These are phyloP conservation scores for Xylaria multiplex DNA, from an alignment of 2,329 filamentous ascomycete species.

Conservation along the genomic window DNA sequence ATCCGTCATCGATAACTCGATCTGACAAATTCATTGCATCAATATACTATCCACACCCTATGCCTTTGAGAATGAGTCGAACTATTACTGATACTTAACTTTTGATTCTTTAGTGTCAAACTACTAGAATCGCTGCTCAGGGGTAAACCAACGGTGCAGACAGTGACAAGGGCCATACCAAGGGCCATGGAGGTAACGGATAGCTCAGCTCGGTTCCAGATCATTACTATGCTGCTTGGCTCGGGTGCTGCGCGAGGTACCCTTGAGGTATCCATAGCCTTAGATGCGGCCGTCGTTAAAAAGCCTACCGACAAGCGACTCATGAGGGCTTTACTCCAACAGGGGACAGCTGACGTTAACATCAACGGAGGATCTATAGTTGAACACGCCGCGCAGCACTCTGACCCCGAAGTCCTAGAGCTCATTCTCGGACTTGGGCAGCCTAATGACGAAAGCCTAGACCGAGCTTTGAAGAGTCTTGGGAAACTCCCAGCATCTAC, in stretches of 20 bases:
- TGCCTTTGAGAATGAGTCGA: not conserved
- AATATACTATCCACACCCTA: not conserved
- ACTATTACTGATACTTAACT: slow-evolving; percentile 5
- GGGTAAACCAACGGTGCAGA: slow-evolving; percentile 58
- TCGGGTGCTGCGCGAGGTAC: slow-evolving; percentile 57
- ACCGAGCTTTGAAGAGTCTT: slow-evolving; percentile 56
- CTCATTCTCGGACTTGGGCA: slow-evolving; percentile 59
- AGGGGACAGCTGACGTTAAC: slow-evolving; percentile 65
- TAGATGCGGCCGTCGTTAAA: slow-evolving; percentile 56
- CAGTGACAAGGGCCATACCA: slow-evolving; percentile 59
- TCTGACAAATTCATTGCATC: not conserved
- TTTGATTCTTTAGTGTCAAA: slow-evolving; percentile 40
- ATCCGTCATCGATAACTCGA: not conserved
- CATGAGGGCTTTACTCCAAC: slow-evolving; percentile 59
- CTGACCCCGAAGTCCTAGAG: slow-evolving; percentile 61
- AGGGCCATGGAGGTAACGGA: slow-evolving; percentile 60
- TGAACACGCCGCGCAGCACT: slow-evolving; percentile 52
- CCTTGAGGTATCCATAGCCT: slow-evolving; percentile 55
- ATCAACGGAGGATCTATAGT: slow-evolving; percentile 57
- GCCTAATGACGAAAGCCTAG: slow-evolving; percentile 56
- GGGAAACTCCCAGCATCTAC: slow-evolving; percentile 56
- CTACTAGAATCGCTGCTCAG: slow-evolving; percentile 58
- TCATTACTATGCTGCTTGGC: slow-evolving; percentile 58
- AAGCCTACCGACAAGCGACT: slow-evolving; percentile 62
- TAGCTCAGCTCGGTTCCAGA: slow-evolving; percentile 55